Percentiles rank a stretch among this genome's conserved stretches.
phyloP scores from a whole-genome alignment of 208 protist species.

The Tritrichomonas musculus region DNA sequence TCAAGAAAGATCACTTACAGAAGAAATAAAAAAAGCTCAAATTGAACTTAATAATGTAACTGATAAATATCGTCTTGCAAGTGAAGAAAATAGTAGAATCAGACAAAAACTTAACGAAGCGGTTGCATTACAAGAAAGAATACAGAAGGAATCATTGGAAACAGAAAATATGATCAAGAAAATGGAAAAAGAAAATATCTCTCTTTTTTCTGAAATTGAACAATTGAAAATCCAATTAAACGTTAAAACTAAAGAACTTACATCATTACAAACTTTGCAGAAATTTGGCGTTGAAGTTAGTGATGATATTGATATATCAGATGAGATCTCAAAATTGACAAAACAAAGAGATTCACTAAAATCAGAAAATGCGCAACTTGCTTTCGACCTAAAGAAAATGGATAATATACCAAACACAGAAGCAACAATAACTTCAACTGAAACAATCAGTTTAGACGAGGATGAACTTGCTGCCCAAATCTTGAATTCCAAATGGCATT shows the following conservation, averaged over 20 bases:
- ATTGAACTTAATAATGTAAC: background rate
- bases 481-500: background rate
- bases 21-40: background rate
- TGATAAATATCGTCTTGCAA: background rate
- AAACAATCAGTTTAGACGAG: background rate
- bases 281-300: background rate
- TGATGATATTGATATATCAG: background rate
- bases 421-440: background rate
- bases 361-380: conserved; percentile 13
- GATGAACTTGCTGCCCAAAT: conserved; percentile 22
- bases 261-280: background rate
- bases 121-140: background rate
- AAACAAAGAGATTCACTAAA: background rate
- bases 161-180: background rate
- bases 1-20: background rate
- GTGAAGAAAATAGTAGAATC: background rate
- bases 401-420: background rate
- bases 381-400: background rate
- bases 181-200: background rate
- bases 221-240: background rate
- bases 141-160: background rate
- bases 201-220: background rate
- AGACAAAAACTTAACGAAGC: background rate
- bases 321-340: background rate
- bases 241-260: background rate